These are phyloP conservation scores for Castanospermum australe DNA, from an alignment of 306 rosid genomes.

Conservation along the genomic window DNA sequence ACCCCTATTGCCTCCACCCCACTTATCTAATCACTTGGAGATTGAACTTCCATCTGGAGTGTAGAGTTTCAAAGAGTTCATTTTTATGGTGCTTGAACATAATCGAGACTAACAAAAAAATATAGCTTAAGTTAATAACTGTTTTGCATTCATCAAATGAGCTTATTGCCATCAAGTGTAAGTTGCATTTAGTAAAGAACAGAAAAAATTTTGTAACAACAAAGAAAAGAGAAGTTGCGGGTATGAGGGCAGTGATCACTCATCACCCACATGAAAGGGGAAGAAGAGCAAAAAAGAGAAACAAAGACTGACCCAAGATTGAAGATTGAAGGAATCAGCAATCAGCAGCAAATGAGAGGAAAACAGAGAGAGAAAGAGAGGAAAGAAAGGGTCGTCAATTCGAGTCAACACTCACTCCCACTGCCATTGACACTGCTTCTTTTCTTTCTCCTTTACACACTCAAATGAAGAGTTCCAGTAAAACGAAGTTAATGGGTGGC, in stretches of 20 bases:
- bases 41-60: no score
- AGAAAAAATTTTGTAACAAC: background rate
- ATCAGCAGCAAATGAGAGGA: background rate
- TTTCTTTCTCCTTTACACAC: background rate
- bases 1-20: no score
- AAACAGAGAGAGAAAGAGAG: background rate
- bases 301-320: background rate
- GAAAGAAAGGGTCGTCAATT: background rate
- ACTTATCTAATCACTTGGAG: no score
- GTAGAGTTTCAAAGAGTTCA: no score
- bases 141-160: no score
- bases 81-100: no score
- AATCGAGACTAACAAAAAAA: no score
- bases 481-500: no score
- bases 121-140: no score
- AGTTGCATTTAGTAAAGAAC: no score
- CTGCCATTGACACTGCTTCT: background rate
- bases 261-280: background rate
- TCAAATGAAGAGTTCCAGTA: background rate
- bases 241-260: background rate
- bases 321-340: background rate
- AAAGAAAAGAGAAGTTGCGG: background rate
- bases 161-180: no score
- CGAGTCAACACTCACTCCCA: slow-evolving; percentile 20
- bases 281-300: background rate